Percentiles rank a stretch among this genome's conserved stretches.
phyloP scores from a whole-genome alignment of 176 grass and related monocot species.

The Dendrocalamus sinicus region DNA sequence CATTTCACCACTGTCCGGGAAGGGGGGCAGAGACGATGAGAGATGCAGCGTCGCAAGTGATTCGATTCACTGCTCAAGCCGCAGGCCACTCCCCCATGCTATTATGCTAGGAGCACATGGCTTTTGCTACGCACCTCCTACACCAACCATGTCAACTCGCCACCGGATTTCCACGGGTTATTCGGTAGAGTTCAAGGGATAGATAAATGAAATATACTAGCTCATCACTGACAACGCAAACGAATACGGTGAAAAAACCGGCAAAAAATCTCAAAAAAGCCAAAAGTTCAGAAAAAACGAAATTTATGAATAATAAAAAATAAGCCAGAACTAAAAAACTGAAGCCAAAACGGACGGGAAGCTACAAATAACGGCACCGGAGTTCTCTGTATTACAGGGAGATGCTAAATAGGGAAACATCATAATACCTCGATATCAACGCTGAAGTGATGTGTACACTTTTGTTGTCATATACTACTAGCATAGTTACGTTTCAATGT shows the following conservation, averaged over 20 bases:
- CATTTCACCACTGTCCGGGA: not conserved
- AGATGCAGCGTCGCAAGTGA: slow-evolving; percentile 31
- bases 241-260: too few species aligned
- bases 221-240: too few species aligned
- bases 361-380: too few species aligned
- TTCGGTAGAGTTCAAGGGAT: too few species aligned
- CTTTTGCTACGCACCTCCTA: not conserved
- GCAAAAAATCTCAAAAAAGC: too few species aligned
- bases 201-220: too few species aligned
- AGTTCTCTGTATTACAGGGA: accelerated
- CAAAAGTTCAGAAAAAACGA: too few species aligned
- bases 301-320: too few species aligned
- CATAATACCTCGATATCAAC: not conserved
- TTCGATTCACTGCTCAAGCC: slow-evolving; percentile 29
- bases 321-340: too few species aligned
- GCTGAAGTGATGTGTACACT: not conserved
- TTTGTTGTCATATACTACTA: slow-evolving; percentile 2
- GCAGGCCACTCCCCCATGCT: not conserved
- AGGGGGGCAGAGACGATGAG: not conserved
- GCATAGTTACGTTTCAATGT: not conserved
- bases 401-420: not conserved
- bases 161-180: too few species aligned
- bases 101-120: not conserved
- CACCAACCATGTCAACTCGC: too few species aligned
- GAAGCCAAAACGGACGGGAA: too few species aligned